Base-by-base conservation (phyloP, 805 yeast genomes). In the Debaryomyces prosopidis region DNA sequence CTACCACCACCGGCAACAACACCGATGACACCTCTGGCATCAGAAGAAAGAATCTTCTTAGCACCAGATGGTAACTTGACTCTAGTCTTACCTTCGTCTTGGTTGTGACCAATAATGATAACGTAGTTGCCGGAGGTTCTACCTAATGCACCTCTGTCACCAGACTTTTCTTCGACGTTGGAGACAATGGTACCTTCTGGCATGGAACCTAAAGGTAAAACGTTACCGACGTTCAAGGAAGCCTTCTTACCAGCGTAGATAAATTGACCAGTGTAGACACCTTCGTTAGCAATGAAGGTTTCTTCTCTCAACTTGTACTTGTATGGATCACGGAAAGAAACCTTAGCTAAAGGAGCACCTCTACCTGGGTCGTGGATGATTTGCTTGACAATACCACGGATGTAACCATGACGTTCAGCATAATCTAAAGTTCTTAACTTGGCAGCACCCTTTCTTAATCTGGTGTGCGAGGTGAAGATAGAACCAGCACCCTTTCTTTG, bases 401-500 rank as follows among this genome's bases (percentile, higher is more conserved):
- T 86, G 91, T 94, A 94, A 74, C 99, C 99, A 78, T 92, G 97
- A 77, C 96, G 92, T 84, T 94, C 99, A 77, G 98, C 96, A 71
- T 84, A 92, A 80, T 94, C 98, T 76, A 92, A 86, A 74, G 96
- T 87, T 87, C 99, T 89, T 77, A 92, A 86, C 89, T 92, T 92
- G 75, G 99, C 99, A 76, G 99, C 98, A 78, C 99, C 99, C 82
- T 94, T 89, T 88, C 99, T 90, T 79, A 94, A 89, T 82, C 98
- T 92, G 84, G 98, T 92, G 94, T 92, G 96, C 71, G 99, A 85
- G 76, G 96, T 87, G 89, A 94, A 94, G 85, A 94, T 90, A 71
- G 98, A 92, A 76, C 99, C 98, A 79, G 97, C 96, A 87, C 98
- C 98, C 84, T 94, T 94, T 90, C 99, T 91, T 87, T 94, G 99